A percentile compares a stretch with the other conserved stretches of the same genome.
Conservation (phyloP, 371 early-diverging fungal species). For the Mortierella sp. region DNA sequence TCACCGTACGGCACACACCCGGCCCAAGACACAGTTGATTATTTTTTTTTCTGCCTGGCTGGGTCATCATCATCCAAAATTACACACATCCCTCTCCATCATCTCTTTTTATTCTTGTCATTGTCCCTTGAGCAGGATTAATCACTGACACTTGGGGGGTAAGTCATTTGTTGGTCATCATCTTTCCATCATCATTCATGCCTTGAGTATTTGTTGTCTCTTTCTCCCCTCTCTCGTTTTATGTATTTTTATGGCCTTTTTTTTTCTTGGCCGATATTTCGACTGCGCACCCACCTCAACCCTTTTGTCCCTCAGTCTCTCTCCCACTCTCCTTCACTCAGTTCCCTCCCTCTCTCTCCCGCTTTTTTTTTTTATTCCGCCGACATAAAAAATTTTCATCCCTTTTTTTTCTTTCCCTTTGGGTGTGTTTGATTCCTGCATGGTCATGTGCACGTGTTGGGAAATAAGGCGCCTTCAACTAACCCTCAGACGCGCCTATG, state of each 20-base stretch:
- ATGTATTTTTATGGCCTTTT: background rate
- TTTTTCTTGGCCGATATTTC: slow-evolving; percentile 3
- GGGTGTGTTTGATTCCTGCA: background rate
- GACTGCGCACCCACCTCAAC: slow-evolving; percentile 17
- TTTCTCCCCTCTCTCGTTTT: background rate
- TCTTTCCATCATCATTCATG: background rate
- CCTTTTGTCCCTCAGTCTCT: slow-evolving; percentile 1
- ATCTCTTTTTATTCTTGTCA: no score
- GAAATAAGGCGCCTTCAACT: background rate
- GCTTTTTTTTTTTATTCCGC: background rate
- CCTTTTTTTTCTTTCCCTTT: background rate
- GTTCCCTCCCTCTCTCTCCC: slow-evolving; percentile 20
- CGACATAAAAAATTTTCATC: slow-evolving; percentile 8
- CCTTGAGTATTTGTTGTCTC: background rate
- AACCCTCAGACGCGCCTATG: background rate
- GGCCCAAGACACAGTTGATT: no score
- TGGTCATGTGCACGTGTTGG: background rate
- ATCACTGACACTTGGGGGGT: no score
- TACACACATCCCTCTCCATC: no score
- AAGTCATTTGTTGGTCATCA: background rate
- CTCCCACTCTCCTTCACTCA: slow-evolving; percentile 9
- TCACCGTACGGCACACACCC: no score
- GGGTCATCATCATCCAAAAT: no score
- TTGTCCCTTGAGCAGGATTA: no score
- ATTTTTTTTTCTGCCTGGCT: no score